Percentiles rank a stretch among this genome's conserved stretches.
phyloP scores from a whole-genome alignment of 352 stramenopile genomes.

The Phytophthora citrophthora region DNA sequence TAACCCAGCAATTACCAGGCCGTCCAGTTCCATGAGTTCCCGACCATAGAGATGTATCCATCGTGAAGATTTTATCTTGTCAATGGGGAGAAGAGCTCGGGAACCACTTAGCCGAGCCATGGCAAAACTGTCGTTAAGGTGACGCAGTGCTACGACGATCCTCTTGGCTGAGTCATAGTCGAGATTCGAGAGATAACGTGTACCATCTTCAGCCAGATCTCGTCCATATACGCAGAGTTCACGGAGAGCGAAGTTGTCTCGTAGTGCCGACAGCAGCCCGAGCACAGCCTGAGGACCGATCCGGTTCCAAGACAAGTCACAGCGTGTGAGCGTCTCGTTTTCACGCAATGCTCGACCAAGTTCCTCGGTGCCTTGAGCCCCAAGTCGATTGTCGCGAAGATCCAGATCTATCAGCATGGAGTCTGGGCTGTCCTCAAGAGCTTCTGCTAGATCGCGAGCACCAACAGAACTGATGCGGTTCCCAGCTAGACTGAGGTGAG shows the following conservation, averaged over 20 bases:
- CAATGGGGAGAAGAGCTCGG: constrained; percentile 53
- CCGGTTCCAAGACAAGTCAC: constrained; percentile 76
- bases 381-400: constrained; percentile 64
- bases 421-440: constrained; percentile 66
- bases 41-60: constrained; percentile 53
- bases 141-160: constrained; percentile 53
- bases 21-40: constrained; percentile 64
- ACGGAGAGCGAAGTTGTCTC: constrained; percentile 67
- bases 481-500: constrained; percentile 50
- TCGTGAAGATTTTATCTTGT: constrained; percentile 68
- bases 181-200: constrained; percentile 55
- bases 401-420: constrained; percentile 65
- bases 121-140: constrained; percentile 61
- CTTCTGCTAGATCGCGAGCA: constrained; percentile 55
- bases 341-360: constrained; percentile 58
- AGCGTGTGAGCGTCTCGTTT: constrained; percentile 74
- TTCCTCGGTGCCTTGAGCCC: constrained; percentile 41
- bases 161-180: constrained; percentile 58
- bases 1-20: constrained; percentile 62
- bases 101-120: constrained; percentile 47
- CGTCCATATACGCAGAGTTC: constrained; percentile 55
- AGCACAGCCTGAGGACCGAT: constrained; percentile 53
- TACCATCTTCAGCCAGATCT: constrained; percentile 55
- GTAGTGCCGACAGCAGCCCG: constrained; percentile 43
- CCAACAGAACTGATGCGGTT: constrained; percentile 64